phyloP scores from a whole-genome alignment of 192 early-diverging fungal species.

The Coemansia sp. region DNA sequence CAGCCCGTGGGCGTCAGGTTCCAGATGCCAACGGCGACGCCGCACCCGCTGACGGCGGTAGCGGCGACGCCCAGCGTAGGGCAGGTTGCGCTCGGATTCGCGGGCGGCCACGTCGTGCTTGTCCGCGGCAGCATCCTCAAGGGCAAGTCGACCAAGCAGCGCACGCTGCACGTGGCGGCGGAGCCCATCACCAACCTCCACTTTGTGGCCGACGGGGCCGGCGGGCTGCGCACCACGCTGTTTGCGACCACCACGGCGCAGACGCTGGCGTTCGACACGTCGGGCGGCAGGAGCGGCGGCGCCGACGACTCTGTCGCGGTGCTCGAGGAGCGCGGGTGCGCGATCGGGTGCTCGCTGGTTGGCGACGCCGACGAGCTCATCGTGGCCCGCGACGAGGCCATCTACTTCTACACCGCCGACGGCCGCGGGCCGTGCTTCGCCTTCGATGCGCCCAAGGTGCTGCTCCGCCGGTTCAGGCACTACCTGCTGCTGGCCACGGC shows the following conservation, averaged over 20 bases:
- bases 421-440: slow-evolving; percentile 91
- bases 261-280: slow-evolving; percentile 50
- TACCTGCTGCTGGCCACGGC: slow-evolving; percentile 40
- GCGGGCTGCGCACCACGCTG: slow-evolving; percentile 22
- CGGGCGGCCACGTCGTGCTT: slow-evolving; percentile 86
- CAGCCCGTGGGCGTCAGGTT: slow-evolving; percentile 42
- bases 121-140: slow-evolving; percentile 79
- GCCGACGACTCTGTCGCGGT: slow-evolving; percentile 27
- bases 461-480: slow-evolving; percentile 33
- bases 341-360: slow-evolving; percentile 71
- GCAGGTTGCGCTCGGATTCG: slow-evolving; percentile 89
- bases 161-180: slow-evolving; percentile 78
- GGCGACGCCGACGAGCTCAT: slow-evolving; percentile 82
- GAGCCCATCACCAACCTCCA: slow-evolving; percentile 80
- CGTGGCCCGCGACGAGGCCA: slow-evolving; percentile 83
- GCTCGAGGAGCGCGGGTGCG: slow-evolving; percentile 83
- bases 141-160: slow-evolving; percentile 74
- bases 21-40: slow-evolving; percentile 34
- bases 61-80: slow-evolving; percentile 64
- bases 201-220: slow-evolving; percentile 21
- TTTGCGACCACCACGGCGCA: slow-evolving; percentile 41
- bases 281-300: slow-evolving; percentile 32
- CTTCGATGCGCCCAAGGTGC: slow-evolving; percentile 66
- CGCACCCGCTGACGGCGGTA: slow-evolving; percentile 51
- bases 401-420: slow-evolving; percentile 89